Evolutionary conservation across 192 early-diverging fungal species (phyloP).

Genomic region (Ambispora gerdemannii): DNA sequence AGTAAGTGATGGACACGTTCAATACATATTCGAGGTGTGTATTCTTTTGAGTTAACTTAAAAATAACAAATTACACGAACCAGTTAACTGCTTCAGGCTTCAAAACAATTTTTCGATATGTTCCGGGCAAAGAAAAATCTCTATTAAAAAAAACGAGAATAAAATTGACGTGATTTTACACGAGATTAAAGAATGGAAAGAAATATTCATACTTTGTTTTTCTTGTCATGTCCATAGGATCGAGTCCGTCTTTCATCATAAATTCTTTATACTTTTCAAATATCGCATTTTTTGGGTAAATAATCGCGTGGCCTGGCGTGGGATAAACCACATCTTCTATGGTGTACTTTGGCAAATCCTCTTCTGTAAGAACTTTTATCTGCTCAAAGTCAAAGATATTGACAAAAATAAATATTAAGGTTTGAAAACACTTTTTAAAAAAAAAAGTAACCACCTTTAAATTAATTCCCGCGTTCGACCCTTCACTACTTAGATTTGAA

Average conservation of each 20-base stretch:
- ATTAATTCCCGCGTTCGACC: background rate
- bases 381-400: slow-evolving; percentile 24
- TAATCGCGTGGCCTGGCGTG: slow-evolving; percentile 73
- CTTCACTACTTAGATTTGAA: too few relatives aligned
- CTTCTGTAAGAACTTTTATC: slow-evolving; percentile 59
- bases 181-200: background rate
- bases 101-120: slow-evolving; percentile 62
- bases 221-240: slow-evolving; percentile 61
- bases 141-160: slow-evolving; percentile 20
- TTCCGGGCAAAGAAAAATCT: slow-evolving; percentile 62
- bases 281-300: slow-evolving; percentile 78
- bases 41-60: background rate
- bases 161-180: background rate
- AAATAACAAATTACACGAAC: slow-evolving; percentile 12
- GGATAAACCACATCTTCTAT: slow-evolving; percentile 93
- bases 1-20: background rate
- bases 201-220: slow-evolving; percentile 52
- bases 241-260: slow-evolving; percentile 72
- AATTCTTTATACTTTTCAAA: slow-evolving; percentile 59
- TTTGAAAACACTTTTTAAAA: slow-evolving; percentile 10
- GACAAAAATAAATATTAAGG: slow-evolving; percentile 23
- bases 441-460: slow-evolving; percentile 27
- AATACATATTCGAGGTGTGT: background rate
- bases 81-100: slow-evolving; percentile 57
- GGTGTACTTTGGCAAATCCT: slow-evolving; percentile 64